Conservation (phyloP, 2,329 filamentous ascomycete species). For the Colletotrichum gigasporum region DNA sequence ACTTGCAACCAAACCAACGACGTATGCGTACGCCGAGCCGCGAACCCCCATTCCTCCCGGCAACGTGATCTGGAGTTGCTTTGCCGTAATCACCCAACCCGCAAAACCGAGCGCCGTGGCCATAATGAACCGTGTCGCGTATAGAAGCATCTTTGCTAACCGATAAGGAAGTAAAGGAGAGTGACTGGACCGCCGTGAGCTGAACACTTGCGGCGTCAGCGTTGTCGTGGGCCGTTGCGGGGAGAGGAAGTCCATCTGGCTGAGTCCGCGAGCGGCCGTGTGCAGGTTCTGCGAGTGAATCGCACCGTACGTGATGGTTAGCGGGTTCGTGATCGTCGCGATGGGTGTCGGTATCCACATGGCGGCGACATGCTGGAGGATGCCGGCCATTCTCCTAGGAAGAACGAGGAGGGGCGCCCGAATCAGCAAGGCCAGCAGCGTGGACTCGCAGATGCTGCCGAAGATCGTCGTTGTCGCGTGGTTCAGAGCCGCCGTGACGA, state of each 20-base stretch:
- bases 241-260: slow-evolving; percentile 83
- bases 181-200: slow-evolving; percentile 36
- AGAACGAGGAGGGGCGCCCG: slow-evolving; percentile 87
- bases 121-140: slow-evolving; percentile 92
- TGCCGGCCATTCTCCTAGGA: slow-evolving; percentile 71
- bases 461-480: slow-evolving; percentile 90
- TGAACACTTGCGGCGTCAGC: slow-evolving; percentile 65
- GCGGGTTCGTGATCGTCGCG: slow-evolving; percentile 85
- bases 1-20: slow-evolving; percentile 90
- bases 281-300: slow-evolving; percentile 90
- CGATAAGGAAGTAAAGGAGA: slow-evolving; percentile 80
- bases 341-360: slow-evolving; percentile 87
- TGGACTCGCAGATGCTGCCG: slow-evolving; percentile 90
- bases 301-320: slow-evolving; percentile 91
- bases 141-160: slow-evolving; percentile 88
- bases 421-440: slow-evolving; percentile 81
- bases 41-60: slow-evolving; percentile 65
- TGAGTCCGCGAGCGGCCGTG: slow-evolving; percentile 80
- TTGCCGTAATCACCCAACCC: slow-evolving; percentile 95
- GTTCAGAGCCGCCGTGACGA: slow-evolving; percentile 82
- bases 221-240: slow-evolving; percentile 79
- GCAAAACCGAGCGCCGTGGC: slow-evolving; percentile 89
- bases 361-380: slow-evolving; percentile 79
- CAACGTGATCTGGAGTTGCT: slow-evolving; percentile 72
- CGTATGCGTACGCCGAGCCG: slow-evolving; percentile 92